Evolutionary conservation across 2,329 filamentous ascomycete species (phyloP), one percentile per base, ranked within the genome.

Genomic region (Salinomyces thailandicus): DNA sequence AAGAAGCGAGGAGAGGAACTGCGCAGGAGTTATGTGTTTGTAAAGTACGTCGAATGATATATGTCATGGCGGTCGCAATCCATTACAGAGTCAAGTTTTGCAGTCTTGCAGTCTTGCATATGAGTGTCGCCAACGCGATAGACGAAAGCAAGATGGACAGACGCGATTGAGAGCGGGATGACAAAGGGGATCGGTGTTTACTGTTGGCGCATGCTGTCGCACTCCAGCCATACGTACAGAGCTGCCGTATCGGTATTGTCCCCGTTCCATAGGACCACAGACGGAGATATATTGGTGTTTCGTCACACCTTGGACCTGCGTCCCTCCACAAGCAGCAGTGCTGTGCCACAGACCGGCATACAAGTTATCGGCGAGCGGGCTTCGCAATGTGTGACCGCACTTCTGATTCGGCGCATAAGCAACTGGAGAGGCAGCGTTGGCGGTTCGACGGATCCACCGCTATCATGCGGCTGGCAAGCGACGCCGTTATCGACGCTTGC

Each of bases 221-320:
- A 35, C 33, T 35, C 32, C 32, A 24, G 20, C 32, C 32, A 26
- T 26, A n/a, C 9, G 13, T 34, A 19, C 18, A 34, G 20, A n/a
- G 20, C 20, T 30, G 15, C 33, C 22, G 18, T 24, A 31, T 29
- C 34, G 34, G 26, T 30, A 35, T n/a, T n/a, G n/a, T n/a, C n/a
- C n/a, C 20, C 35, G 22, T 31, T 13, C 14, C 26, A 17, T n/a
- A 14, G 18, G 26, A 9, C 18, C 35, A 14, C 27, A 18, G 16
- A n/a, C 15, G 22, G 34, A 18, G n/a, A 27, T 30, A 14, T 18
- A 36, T 36, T 36, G 35, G 35, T 31, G 26, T 15, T 13, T n/a
- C 27, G 28, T 26, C 35, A 31, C 33, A 16, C 16, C 33, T n/a
- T n/a, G 33, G 33, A 35, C 33, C 33, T 33, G 31, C 31, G 22